Base-by-base conservation (phyloP, 352 stramenopile species). In the Phytophthora podocarpi region DNA sequence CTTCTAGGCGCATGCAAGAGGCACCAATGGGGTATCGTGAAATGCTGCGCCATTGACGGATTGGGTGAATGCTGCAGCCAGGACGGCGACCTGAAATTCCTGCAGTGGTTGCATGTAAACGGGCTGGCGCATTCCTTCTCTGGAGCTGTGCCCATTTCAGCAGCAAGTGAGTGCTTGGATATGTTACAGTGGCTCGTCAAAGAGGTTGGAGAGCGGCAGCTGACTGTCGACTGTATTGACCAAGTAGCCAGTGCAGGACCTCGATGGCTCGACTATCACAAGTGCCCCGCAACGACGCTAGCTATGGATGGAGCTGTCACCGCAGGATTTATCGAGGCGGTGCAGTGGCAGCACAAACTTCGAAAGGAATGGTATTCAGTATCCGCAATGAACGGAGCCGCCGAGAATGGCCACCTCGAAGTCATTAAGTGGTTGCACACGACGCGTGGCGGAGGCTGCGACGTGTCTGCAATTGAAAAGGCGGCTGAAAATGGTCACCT, bases 401-500 rank as follows among this genome's bases (percentile, higher is more conserved):
- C 60, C 27, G 60, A 64, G 41, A 58, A 64, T 37, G 60, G 52
- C 1, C 46, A 64, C 15, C 12, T 68, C 4, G 15, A 58, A 16
- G 43, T 64, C 6, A 37, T 64, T 16, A 50, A 68, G 24, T 68
- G 59, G 59, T 18, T 68, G 32, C 59, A 68, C 6, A 6, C 16
- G 20, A 57, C 31, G 20, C 53, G 53, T 21, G 18, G 36, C 13
- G 60, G 64, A 55, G 53, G 45, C 6, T 69, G 60, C 23, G 18
- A 40, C 15, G 54, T 70, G 20, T 57, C 46, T 37, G 54, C 61
- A 4, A 65, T 70, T 46, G 61, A 70, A 27, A 65, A 65, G 26
- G 61, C 61, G 9, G 61, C 54, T 52, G 61, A 54, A 18, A 70
- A 65, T 70, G 61, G 61, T 4, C 39, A 61, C 16, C 37, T 70